Evolutionary conservation across 2,329 filamentous ascomycete genomes (phyloP).

Genomic region (Tolypocladium pustulatum): DNA sequence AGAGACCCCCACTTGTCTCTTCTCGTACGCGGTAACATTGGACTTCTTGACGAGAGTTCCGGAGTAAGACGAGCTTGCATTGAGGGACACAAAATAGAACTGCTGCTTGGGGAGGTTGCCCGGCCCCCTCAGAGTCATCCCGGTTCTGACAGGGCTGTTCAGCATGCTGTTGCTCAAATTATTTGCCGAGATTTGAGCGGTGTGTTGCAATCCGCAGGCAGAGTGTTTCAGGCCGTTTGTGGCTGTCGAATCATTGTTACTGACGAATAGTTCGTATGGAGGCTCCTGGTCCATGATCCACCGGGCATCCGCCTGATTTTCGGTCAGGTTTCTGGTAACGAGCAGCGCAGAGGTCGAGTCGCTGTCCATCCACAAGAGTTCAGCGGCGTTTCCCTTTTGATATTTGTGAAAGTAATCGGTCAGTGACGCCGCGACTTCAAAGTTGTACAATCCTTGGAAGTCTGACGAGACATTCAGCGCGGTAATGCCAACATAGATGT

Average conservation of each 20-base stretch:
- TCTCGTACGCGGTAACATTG: slow-evolving; percentile 33
- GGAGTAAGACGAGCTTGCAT: slow-evolving; percentile 58
- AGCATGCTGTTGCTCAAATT: slow-evolving; percentile 34
- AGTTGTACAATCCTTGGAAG: slow-evolving; percentile 62
- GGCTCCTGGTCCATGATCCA: slow-evolving; percentile 37
- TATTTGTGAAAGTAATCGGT: slow-evolving; percentile 66
- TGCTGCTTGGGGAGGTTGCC: slow-evolving; percentile 70
- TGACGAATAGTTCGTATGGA: slow-evolving; percentile 71
- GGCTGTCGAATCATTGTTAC: slow-evolving; percentile 45
- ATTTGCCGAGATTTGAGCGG: slow-evolving; percentile 52
- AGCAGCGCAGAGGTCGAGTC: slow-evolving; percentile 72
- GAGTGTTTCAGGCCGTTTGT: slow-evolving; percentile 67
- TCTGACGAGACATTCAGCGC: slow-evolving; percentile 54
- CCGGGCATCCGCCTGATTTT: slow-evolving; percentile 43
- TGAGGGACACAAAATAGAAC: slow-evolving; percentile 72
- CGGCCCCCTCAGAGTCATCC: slow-evolving; percentile 59
- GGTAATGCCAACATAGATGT: slow-evolving; percentile 67
- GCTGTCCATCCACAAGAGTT: slow-evolving; percentile 73
- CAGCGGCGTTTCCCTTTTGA: slow-evolving; percentile 28
- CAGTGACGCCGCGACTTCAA: slow-evolving; percentile 73
- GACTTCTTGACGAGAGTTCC: slow-evolving; percentile 60
- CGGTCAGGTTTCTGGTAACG: slow-evolving; percentile 63
- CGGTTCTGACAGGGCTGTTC: slow-evolving; percentile 38
- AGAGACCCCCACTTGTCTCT: slow-evolving; percentile 21
- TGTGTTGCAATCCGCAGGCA: slow-evolving; percentile 65